Conservation (phyloP, 768 basidiomycete species). For the Punctularia strigosozonata region DNA sequence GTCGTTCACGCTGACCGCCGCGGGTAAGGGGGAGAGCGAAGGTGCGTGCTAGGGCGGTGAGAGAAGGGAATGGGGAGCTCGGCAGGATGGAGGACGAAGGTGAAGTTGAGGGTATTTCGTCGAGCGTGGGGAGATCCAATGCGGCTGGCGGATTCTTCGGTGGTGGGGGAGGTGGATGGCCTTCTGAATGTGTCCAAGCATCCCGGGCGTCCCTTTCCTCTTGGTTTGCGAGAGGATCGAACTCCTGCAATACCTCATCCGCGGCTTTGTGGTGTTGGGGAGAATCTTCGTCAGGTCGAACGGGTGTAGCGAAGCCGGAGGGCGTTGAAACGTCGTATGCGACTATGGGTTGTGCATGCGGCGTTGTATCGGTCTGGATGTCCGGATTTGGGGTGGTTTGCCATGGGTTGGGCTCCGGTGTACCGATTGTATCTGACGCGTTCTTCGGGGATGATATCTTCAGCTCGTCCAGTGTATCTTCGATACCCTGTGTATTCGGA, state of each 20-base stretch:
- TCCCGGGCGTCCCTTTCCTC: constrained; percentile 49
- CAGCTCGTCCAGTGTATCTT: constrained; percentile 6
- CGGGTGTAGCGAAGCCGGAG: neutral
- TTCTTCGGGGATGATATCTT: constrained; percentile 6
- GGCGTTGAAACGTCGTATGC: neutral
- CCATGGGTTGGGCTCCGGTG: constrained; percentile 10
- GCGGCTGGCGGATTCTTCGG: constrained; percentile 2
- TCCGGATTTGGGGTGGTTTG: constrained; percentile 3
- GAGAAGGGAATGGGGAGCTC: constrained; percentile 48
- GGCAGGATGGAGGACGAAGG: constrained; percentile 25
- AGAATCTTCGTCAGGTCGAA: constrained; percentile 6
- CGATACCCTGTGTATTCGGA: no score
- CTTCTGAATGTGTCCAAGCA: constrained; percentile 54
- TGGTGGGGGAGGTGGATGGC: constrained; percentile 39
- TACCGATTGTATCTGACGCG: neutral
- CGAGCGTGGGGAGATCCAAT: neutral
- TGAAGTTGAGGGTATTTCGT: constrained; percentile 11
- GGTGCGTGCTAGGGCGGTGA: constrained; percentile 55
- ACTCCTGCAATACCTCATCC: constrained; percentile 40
- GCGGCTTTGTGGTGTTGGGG: no score
- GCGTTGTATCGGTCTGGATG: neutral
- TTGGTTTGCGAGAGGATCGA: constrained; percentile 48
- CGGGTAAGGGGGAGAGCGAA: constrained; percentile 43
- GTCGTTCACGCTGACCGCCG: constrained; percentile 26
- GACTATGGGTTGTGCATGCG: neutral